Percentiles rank a stretch among this genome's conserved stretches.
These are phyloP conservation scores for Cryptococcus sp. DNA, from an alignment of 1,284 basidiomycete genomes.

Conservation along the genomic window DNA sequence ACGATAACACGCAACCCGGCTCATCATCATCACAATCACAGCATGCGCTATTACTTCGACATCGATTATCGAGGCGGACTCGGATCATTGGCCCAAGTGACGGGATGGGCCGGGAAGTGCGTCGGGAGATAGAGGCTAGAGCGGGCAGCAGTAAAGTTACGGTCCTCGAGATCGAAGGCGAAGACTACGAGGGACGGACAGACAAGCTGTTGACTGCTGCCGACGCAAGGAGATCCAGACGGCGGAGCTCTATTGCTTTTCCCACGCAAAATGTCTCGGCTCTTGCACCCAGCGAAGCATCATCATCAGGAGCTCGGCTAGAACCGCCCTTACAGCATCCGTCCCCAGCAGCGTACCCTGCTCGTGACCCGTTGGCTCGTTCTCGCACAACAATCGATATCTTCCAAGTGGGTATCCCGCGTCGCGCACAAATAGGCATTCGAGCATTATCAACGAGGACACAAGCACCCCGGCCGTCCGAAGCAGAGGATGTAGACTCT, in stretches of 20 bases:
- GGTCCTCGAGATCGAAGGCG: conserved; percentile 29
- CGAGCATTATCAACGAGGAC: conserved; percentile 34
- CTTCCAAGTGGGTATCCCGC: conserved; percentile 31
- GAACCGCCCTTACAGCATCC: conserved; percentile 6
- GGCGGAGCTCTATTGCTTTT: conserved; percentile 28
- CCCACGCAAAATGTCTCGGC: conserved; percentile 5
- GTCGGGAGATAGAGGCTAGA: conserved; percentile 23
- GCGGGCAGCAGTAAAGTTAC: conserved; percentile 27
- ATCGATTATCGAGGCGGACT: conserved; percentile 22
- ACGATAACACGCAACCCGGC: conserved; percentile 25
- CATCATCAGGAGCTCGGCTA: conserved; percentile 5
- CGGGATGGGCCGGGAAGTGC: conserved; percentile 5
- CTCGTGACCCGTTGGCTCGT: conserved; percentile 13
- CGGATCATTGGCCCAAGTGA: conserved; percentile 11
- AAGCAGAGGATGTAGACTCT: conserved; percentile 8
- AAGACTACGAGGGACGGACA: conserved; percentile 9
- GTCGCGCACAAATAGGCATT: conserved; percentile 15
- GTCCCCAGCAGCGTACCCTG: conserved; percentile 10
- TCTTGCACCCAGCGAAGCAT: conserved; percentile 6
- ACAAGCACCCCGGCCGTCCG: conserved; percentile 2
- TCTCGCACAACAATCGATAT: conserved; percentile 25
- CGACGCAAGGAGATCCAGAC: conserved; percentile 2
- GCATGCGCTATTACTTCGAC: conserved; percentile 19
- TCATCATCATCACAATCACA: conserved; percentile 1
- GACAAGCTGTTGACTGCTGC: not conserved